Evolutionary conservation across 768 basidiomycete species (phyloP).

Genomic region (Lactifluus echinatus): DNA sequence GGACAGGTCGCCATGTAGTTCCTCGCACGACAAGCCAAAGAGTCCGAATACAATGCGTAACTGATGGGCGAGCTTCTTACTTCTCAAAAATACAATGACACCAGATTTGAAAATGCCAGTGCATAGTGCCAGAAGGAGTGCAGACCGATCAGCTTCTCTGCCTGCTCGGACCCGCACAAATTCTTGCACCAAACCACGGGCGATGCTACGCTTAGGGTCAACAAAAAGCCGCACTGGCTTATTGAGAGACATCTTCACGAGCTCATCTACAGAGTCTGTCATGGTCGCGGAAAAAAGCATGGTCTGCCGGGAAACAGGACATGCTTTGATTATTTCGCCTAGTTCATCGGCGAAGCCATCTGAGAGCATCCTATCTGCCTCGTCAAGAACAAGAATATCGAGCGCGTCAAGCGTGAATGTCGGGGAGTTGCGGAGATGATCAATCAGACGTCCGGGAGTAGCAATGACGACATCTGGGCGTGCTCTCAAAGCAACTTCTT

Average conservation of each 20-base stretch:
- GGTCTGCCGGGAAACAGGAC: constrained; percentile 83
- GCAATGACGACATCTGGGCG: constrained; percentile 93
- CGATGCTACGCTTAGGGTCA: constrained; percentile 84
- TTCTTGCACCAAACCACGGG: constrained; percentile 83
- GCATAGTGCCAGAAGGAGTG: constrained; percentile 74
- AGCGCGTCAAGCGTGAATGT: constrained; percentile 87
- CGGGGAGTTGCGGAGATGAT: constrained; percentile 93
- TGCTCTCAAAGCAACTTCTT: constrained; percentile 76
- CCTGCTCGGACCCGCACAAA: constrained; percentile 86
- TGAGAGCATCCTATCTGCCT: constrained; percentile 95
- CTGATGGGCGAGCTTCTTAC: constrained; percentile 96
- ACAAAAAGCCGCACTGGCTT: constrained; percentile 94
- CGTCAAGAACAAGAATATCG: constrained; percentile 91
- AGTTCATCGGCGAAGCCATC: constrained; percentile 96
- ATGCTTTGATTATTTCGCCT: constrained; percentile 85
- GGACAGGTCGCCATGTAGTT: constrained; percentile 90
- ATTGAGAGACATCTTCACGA: constrained; percentile 86
- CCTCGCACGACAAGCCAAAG: constrained; percentile 81
- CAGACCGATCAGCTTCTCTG: constrained; percentile 68
- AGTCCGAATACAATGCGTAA: constrained; percentile 90
- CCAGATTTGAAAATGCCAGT: constrained; percentile 76
- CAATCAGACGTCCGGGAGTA: constrained; percentile 88
- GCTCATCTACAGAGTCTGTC: constrained; percentile 92
- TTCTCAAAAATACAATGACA: constrained; percentile 89
- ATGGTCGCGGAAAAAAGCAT: constrained; percentile 99